Percentiles rank a stretch among this genome's conserved stretches.
phyloP scores from a whole-genome alignment of 305 asterid species.

The Solanum hybrid region DNA sequence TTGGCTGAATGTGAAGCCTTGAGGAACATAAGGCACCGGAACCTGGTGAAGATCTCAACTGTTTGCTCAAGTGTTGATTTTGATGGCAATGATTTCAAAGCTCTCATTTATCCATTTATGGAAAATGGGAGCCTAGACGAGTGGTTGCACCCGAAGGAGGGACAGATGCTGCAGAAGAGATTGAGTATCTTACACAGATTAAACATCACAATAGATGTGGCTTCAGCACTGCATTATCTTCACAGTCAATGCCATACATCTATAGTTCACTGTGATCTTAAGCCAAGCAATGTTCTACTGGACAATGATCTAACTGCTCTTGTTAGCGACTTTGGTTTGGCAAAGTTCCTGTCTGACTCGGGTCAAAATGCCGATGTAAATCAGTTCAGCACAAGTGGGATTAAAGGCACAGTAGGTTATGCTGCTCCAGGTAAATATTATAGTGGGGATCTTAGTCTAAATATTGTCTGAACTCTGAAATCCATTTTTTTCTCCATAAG shows the following conservation, averaged over 20 bases:
- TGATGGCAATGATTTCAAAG: conserved; percentile 25
- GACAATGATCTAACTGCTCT: conserved; percentile 26
- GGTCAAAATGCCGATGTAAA: conserved; percentile 3
- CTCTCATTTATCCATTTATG: conserved; percentile 24
- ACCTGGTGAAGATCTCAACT: conserved; percentile 21
- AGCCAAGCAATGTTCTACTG: conserved; percentile 32
- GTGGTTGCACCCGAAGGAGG: conserved; percentile 26
- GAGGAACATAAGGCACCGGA: conserved; percentile 21
- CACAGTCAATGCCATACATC: conserved; percentile 22
- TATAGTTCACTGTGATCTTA: conserved; percentile 34
- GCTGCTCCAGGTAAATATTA: conserved; percentile 32
- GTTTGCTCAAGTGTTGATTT: conserved; percentile 28
- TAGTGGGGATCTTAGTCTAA: background rate
- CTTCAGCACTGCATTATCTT: conserved; percentile 32
- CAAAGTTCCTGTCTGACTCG: conserved; percentile 18
- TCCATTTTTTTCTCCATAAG: background rate
- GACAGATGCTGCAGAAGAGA: background rate
- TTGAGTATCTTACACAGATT: conserved; percentile 21
- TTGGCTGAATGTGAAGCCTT: conserved; percentile 28
- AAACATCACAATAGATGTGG: conserved; percentile 25
- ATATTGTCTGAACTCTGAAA: background rate
- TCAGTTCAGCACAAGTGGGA: conserved; percentile 20
- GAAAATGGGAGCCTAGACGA: conserved; percentile 33
- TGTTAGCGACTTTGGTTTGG: conserved; percentile 31
- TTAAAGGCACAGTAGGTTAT: conserved; percentile 37